Percentiles rank a stretch among this genome's conserved stretches.
phyloP scores from a whole-genome alignment of 345 rosid species.

The Aquilaria sinensis region DNA sequence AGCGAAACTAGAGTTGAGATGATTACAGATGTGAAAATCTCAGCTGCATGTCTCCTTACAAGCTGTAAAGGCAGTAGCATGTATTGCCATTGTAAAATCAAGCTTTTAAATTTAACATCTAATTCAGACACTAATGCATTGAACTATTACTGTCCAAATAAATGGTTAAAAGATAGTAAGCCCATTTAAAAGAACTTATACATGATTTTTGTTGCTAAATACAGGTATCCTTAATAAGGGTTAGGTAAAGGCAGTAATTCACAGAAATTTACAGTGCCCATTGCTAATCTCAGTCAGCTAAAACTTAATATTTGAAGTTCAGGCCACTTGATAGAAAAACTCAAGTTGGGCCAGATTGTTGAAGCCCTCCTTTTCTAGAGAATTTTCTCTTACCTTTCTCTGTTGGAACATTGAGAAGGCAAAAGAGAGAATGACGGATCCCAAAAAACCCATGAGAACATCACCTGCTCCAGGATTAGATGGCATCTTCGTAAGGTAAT shows the following conservation, averaged over 20 bases:
- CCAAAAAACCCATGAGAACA: conserved; percentile 87
- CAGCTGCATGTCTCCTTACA: conserved; percentile 89
- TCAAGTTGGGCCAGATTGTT: no score
- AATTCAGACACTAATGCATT: no score
- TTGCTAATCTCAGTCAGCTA: not conserved
- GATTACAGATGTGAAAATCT: conserved; percentile 79
- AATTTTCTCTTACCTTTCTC: conserved; percentile 50
- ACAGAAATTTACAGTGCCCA: not conserved
- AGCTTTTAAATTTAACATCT: no score
- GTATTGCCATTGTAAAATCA: no score
- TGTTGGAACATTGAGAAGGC: conserved; percentile 98
- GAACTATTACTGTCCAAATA: no score
- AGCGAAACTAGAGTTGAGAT: conserved; percentile 80
- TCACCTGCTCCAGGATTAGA: conserved; percentile 97
- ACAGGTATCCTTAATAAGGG: not conserved
- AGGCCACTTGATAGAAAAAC: not conserved
- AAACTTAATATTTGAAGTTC: not conserved
- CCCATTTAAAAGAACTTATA: no score
- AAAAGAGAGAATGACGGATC: conserved; percentile 89
- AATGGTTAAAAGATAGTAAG: no score
- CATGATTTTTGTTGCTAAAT: not conserved
- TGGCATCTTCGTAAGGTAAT: conserved; percentile 71
- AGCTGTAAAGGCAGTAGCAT: conserved; percentile 51
- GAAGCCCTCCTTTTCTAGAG: not conserved
- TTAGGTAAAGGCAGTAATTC: no score